Base-by-base conservation (phyloP, 129 eudicot species). In the Tagetes patula region DNA sequence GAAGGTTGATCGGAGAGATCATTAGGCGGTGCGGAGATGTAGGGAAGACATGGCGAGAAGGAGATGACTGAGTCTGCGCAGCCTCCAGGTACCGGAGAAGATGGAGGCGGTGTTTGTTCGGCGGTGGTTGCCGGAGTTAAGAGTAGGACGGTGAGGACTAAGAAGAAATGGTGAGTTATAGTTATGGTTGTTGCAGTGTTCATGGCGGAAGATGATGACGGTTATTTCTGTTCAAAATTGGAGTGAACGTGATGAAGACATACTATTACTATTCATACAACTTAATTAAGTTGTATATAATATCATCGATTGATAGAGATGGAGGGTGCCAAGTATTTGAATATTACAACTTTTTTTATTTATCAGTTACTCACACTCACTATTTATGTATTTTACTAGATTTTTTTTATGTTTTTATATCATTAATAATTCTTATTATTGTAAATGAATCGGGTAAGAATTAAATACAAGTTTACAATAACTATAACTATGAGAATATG, bases 31-130 rank as follows among this genome's bases (percentile, higher is more conserved):
- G 70, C 75, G 36, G 88, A 81, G 30, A 88, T 74, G 87, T 60
- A 86, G 0, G 95, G 86, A 41, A 88, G 95, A 52, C 95, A 88
- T 3, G 75, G 70, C 1, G 95, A 88, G 74, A 88, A 81, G 31
- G 75, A 53, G 76, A 85, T 84, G 41, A 88, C 86, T n/a, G 80
- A 76, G 77, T 83, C 91, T 38, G 87, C 77, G 64, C 95, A 86
- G 67, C 81, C 77, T 38, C 73, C 73, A 0, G 80, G 27, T 20
- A 20, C 31, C 31, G 82, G 80, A 1, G 82, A 43, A 4, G 62
- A 62, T 34, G 84, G 60, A 4, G 83, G 71, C 49, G 77, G 71
- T n/a, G 83, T 43, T 3, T 43, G 48, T 48, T 62, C 64, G 40
- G 59, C 39, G 71, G 77, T 53, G 75, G 85, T 39, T 49, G 80